Evolutionary conservation across 306 rosid genomes (phyloP).

Genomic region (Pyrus bretschneideri): DNA sequence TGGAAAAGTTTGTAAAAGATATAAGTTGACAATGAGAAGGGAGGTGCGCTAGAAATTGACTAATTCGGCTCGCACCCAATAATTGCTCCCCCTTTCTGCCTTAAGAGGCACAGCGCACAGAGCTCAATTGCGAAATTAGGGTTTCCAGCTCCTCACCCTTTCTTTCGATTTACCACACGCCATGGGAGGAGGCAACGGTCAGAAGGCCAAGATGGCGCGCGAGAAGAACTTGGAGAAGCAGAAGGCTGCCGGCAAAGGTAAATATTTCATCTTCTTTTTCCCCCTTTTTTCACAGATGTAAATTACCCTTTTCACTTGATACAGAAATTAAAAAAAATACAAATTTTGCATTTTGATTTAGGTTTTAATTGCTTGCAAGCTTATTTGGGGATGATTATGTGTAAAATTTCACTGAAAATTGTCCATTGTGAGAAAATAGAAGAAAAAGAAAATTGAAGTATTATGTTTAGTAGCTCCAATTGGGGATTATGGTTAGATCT

Average conservation of each 20-base stretch:
- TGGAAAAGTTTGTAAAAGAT: background rate
- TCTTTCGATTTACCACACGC: conserved; percentile 7
- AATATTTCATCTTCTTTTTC: background rate
- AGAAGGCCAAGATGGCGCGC: conserved; percentile 50
- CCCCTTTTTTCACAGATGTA: background rate
- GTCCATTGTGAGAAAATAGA: background rate
- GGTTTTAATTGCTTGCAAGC: background rate
- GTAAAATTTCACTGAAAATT: background rate
- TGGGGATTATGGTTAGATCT: conserved; percentile 15
- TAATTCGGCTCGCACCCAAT: background rate
- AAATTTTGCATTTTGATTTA: background rate
- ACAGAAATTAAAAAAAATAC: background rate
- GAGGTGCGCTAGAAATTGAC: background rate
- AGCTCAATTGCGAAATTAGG: conserved; percentile 31
- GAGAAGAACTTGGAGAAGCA: conserved; percentile 48
- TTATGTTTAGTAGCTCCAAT: background rate
- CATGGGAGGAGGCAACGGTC: conserved; percentile 59
- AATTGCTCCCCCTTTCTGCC: no score
- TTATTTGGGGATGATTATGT: background rate
- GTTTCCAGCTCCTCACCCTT: conserved; percentile 37
- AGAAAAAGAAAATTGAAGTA: background rate
- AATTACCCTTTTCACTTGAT: background rate
- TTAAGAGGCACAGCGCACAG: background rate
- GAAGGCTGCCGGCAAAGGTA: conserved; percentile 40
- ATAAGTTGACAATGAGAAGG: background rate